These are phyloP conservation scores for Phanerodontia chrysosporium DNA, from an alignment of 768 basidiomycete species.

Conservation along the genomic window DNA sequence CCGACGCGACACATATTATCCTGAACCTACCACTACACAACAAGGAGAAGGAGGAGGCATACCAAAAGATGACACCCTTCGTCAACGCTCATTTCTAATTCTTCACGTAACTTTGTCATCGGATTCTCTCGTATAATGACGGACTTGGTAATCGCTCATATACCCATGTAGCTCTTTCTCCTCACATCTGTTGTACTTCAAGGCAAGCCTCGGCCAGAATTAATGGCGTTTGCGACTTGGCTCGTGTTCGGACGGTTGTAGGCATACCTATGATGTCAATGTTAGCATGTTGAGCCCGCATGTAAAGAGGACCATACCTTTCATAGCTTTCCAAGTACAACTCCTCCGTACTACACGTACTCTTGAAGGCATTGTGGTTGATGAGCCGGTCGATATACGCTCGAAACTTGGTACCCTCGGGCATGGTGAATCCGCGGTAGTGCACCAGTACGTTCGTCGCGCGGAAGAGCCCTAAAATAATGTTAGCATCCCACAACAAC, in stretches of 20 bases:
- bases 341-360: conserved; percentile 64
- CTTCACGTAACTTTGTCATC: neutral
- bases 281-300: neutral
- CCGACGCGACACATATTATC: conserved; percentile 42
- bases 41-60: conserved; percentile 46
- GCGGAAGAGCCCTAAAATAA: conserved; percentile 59
- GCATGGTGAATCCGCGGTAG: conserved; percentile 64
- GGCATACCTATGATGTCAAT: conserved; percentile 51
- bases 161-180: neutral
- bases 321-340: conserved; percentile 73
- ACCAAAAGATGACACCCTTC: conserved; percentile 50
- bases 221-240: conserved; percentile 73
- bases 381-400: conserved; percentile 53
- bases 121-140: neutral
- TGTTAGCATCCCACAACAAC: neutral
- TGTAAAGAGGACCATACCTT: conserved; percentile 33
- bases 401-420: conserved; percentile 42
- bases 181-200: conserved; percentile 30
- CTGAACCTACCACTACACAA: conserved; percentile 46
- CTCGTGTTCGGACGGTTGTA: conserved; percentile 76
- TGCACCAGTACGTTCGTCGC: conserved; percentile 58
- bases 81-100: neutral
- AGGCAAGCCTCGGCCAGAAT: conserved; percentile 58
- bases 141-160: neutral
- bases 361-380: conserved; percentile 57